Evolutionary conservation across 345 rosid genomes (phyloP).

Genomic region (Chamaenerion angustifolium): DNA sequence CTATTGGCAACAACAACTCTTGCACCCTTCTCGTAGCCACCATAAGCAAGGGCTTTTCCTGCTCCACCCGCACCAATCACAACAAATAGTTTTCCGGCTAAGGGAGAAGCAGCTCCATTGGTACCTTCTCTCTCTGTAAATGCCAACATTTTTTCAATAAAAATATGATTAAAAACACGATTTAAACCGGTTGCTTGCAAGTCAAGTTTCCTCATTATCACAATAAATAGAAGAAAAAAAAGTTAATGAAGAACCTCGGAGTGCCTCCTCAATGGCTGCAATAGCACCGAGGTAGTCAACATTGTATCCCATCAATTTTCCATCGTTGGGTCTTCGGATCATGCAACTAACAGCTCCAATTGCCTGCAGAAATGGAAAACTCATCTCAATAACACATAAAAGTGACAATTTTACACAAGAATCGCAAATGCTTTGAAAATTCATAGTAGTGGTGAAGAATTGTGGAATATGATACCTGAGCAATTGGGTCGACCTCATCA

Average conservation of each 20-base stretch:
- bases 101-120: conserved; percentile 32
- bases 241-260: conserved; percentile 20
- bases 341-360: conserved; percentile 50
- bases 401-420: conserved; percentile 1
- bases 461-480: conserved; percentile 20
- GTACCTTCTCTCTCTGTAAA: conserved; percentile 17
- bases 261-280: conserved; percentile 45
- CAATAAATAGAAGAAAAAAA: neutral
- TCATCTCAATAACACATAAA: neutral
- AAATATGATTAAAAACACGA: neutral
- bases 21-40: conserved; percentile 47
- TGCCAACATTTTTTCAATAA: neutral
- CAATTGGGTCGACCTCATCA: conserved; percentile 40
- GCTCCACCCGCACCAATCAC: conserved; percentile 64
- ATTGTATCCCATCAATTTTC: conserved; percentile 39
- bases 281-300: conserved; percentile 53
- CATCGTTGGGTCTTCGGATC: conserved; percentile 38
- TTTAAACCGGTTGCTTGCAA: neutral
- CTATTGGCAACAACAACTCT: conserved; percentile 48
- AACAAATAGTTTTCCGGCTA: conserved; percentile 48
- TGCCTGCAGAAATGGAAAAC: conserved; percentile 14
- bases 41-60: conserved; percentile 56
- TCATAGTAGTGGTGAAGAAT: neutral
- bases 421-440: neutral
- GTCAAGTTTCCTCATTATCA: too few relatives aligned